Percentiles rank a stretch among this genome's conserved stretches.
These are phyloP conservation scores for Vanrija humicola DNA, from an alignment of 1,284 basidiomycete species.

Conservation along the genomic window DNA sequence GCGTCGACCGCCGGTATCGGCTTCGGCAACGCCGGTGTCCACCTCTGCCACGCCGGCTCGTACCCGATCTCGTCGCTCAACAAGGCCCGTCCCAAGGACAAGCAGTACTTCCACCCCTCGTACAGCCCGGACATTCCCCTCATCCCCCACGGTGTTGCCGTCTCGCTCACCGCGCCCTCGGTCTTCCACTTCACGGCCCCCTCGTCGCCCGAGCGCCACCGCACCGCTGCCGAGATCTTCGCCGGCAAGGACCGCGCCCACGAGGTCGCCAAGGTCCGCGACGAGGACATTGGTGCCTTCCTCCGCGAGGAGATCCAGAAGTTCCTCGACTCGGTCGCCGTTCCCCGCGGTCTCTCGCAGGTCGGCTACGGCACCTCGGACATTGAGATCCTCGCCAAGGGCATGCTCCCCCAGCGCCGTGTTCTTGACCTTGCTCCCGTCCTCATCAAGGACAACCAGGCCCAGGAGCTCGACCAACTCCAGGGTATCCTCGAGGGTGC, in stretches of 20 bases:
- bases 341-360: slow-evolving; percentile 81
- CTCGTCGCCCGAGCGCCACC: slow-evolving; percentile 82
- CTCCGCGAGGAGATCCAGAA: slow-evolving; percentile 84
- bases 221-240: slow-evolving; percentile 83
- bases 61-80: slow-evolving; percentile 80
- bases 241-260: slow-evolving; percentile 62
- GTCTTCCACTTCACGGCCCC: slow-evolving; percentile 93
- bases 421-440: slow-evolving; percentile 45
- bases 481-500: slow-evolving; percentile 59
- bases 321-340: slow-evolving; percentile 78
- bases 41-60: slow-evolving; percentile 59
- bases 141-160: slow-evolving; percentile 85
- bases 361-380: slow-evolving; percentile 65
- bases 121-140: slow-evolving; percentile 79
- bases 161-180: slow-evolving; percentile 80
- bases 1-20: slow-evolving; percentile 80
- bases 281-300: slow-evolving; percentile 73
- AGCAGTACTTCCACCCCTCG: slow-evolving; percentile 67
- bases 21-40: slow-evolving; percentile 90
- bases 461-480: slow-evolving; percentile 74
- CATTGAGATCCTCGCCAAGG: slow-evolving; percentile 41
- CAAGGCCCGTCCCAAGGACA: slow-evolving; percentile 83
- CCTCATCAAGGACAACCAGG: slow-evolving; percentile 61
- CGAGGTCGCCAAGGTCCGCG: slow-evolving; percentile 68
- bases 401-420: slow-evolving; percentile 45